phyloP scores from a whole-genome alignment of 352 stramenopile genomes.

The Globisporangium nagaii region DNA sequence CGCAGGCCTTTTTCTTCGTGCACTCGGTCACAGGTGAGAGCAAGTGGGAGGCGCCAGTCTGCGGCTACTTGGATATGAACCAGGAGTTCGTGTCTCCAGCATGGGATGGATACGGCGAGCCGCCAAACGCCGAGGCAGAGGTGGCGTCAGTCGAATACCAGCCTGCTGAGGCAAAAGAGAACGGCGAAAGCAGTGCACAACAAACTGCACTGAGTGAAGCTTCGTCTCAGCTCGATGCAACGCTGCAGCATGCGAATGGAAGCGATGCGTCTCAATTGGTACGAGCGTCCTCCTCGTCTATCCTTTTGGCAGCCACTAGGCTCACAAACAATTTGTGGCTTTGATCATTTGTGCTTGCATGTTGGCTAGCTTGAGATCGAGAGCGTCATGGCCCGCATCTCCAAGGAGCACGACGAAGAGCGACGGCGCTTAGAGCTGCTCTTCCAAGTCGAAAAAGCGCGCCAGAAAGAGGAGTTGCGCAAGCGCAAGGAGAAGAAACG shows the following conservation, averaged over 20 bases:
- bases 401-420: slow-evolving; percentile 58
- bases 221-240: slow-evolving; percentile 24
- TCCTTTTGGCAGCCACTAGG: no score
- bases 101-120: slow-evolving; percentile 9
- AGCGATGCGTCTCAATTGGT: slow-evolving; percentile 11
- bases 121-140: background rate
- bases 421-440: slow-evolving; percentile 52
- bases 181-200: background rate
- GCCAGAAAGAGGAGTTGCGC: slow-evolving; percentile 56
- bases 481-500: slow-evolving; percentile 67
- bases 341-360: background rate
- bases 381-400: slow-evolving; percentile 54
- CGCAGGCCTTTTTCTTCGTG: slow-evolving; percentile 60
- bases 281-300: no score
- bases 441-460: slow-evolving; percentile 61
- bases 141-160: background rate
- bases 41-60: slow-evolving; percentile 47
- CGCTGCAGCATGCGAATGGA: slow-evolving; percentile 12
- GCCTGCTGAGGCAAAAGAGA: no score
- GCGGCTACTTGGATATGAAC: slow-evolving; percentile 63
- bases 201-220: slow-evolving; percentile 16
- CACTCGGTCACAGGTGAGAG: slow-evolving; percentile 52
- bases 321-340: no score
- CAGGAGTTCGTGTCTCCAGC: slow-evolving; percentile 37
- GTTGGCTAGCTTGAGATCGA: slow-evolving; percentile 47